Conservation (phyloP, 2,329 filamentous ascomycete genomes). For the Drechslera avenae region DNA sequence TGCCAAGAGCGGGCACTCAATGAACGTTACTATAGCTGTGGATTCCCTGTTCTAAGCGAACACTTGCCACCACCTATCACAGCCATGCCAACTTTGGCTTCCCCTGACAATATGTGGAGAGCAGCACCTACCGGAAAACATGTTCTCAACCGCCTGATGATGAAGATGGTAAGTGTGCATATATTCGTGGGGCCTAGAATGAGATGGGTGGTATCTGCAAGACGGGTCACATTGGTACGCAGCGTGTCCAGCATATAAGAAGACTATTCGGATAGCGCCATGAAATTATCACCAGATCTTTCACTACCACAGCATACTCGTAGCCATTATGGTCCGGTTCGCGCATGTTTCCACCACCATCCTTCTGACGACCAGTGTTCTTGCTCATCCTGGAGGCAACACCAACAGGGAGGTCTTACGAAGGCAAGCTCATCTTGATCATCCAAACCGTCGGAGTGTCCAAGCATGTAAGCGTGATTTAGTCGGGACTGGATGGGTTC, state of each 20-base stretch:
- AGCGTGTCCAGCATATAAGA: slow-evolving; percentile 29
- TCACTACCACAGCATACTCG: background rate
- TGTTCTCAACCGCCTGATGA: slow-evolving; percentile 6
- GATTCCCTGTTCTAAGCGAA: slow-evolving; percentile 19
- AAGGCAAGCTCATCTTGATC: slow-evolving; percentile 42
- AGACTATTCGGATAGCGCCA: slow-evolving; percentile 2
- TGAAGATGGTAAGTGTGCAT: slow-evolving; percentile 2
- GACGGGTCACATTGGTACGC: slow-evolving; percentile 12
- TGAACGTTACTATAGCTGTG: slow-evolving; percentile 26
- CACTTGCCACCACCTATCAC: slow-evolving; percentile 28
- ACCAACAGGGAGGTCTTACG: slow-evolving; percentile 38
- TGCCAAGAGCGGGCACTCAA: slow-evolving; percentile 27
- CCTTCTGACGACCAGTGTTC: slow-evolving; percentile 32
- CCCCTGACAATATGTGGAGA: slow-evolving; percentile 23
- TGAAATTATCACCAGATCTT: background rate
- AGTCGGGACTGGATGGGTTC: slow-evolving; percentile 39
- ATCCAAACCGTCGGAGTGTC: slow-evolving; percentile 48
- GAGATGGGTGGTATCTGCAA: slow-evolving; percentile 14
- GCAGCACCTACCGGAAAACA: slow-evolving; percentile 13
- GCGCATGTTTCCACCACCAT: slow-evolving; percentile 29
- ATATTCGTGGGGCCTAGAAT: slow-evolving; percentile 20
- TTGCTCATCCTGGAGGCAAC: slow-evolving; percentile 51
- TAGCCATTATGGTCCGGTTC: slow-evolving; percentile 34
- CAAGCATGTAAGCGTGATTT: slow-evolving; percentile 40
- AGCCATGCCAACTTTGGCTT: slow-evolving; percentile 17